A percentile compares a stretch with the other conserved stretches of the same genome.
Evolutionary conservation across 352 stramenopile species (phyloP).

Genomic region (Achlya hypogyna): DNA sequence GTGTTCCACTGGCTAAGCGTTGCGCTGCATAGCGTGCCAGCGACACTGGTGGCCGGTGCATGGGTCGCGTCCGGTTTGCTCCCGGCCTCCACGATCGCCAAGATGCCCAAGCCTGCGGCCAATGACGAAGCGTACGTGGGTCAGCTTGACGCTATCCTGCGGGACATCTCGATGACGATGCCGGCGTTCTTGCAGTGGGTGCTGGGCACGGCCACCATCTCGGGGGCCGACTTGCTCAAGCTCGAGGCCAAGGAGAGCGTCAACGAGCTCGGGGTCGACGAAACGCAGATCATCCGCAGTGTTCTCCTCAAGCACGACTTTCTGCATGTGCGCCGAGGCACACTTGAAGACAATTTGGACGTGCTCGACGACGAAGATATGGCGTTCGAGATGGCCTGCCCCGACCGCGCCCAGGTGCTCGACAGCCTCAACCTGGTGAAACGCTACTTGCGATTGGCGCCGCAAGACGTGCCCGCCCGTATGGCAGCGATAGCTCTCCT

Average conservation of each 20-base stretch:
- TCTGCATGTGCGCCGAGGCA: conserved; percentile 38
- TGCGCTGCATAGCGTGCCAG: conserved; percentile 60
- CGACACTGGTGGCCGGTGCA: conserved; percentile 54
- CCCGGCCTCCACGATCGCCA: conserved; percentile 50
- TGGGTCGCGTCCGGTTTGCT: conserved; percentile 69
- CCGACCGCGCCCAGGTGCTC: conserved; percentile 31
- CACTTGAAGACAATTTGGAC: conserved; percentile 23
- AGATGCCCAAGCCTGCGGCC: background rate
- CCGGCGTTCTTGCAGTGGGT: conserved; percentile 74
- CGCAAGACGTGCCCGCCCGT: conserved; percentile 36
- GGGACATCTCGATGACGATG: conserved; percentile 41
- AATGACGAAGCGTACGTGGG: conserved; percentile 24
- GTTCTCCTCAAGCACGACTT: conserved; percentile 77
- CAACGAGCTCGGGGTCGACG: conserved; percentile 67
- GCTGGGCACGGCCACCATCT: conserved; percentile 40
- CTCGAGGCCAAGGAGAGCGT: conserved; percentile 69
- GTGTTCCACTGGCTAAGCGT: conserved; percentile 81
- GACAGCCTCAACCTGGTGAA: conserved; percentile 58
- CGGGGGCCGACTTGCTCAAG: conserved; percentile 55
- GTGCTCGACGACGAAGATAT: conserved; percentile 22
- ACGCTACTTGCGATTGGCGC: conserved; percentile 57
- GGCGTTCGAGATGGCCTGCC: background rate
- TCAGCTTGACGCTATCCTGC: conserved; percentile 53
- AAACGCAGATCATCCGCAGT: conserved; percentile 72
- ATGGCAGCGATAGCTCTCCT: conserved; percentile 59